These are phyloP conservation scores for Chaetomium tenue DNA, from an alignment of 495 filamentous ascomycete genomes.

Conservation along the genomic window DNA sequence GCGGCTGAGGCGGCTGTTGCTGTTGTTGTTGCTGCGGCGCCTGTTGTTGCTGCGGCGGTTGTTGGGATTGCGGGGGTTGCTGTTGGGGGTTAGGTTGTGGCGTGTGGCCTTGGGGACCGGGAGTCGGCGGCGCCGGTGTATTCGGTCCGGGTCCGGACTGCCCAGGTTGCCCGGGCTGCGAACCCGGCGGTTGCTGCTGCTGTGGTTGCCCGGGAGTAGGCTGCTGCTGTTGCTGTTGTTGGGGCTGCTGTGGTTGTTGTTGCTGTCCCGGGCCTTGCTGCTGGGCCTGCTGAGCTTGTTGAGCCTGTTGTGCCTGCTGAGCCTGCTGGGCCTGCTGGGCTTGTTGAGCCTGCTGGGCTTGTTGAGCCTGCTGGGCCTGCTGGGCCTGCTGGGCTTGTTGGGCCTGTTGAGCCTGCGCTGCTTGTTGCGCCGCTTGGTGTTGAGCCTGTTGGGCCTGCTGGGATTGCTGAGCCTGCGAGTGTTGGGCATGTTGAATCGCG, in stretches of 20 bases:
- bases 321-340: slow-evolving; percentile 43
- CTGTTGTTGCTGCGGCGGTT: too few species aligned
- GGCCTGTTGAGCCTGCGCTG: slow-evolving; percentile 40
- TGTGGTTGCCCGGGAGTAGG: slow-evolving; percentile 37
- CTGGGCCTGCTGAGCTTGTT: slow-evolving; percentile 49
- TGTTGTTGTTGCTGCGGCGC: too few species aligned
- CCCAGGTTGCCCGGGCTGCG: slow-evolving; percentile 46
- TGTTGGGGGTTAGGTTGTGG: slow-evolving; percentile 44
- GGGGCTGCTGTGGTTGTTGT: slow-evolving; percentile 38
- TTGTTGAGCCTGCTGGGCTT: slow-evolving; percentile 46
- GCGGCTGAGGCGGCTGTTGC: too few species aligned
- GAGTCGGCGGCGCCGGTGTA: slow-evolving; percentile 34
- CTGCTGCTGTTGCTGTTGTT: slow-evolving; percentile 36
- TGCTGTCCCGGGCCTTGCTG: slow-evolving; percentile 35
- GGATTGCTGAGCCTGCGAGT: slow-evolving; percentile 43
- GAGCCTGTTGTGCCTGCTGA: slow-evolving; percentile 24
- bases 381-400: slow-evolving; percentile 42
- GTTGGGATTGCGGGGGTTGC: slow-evolving; percentile 18
- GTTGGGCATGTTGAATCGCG: slow-evolving; percentile 44
- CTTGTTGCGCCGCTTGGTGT: slow-evolving; percentile 37
- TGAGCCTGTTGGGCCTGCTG: slow-evolving; percentile 39
- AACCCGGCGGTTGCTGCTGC: slow-evolving; percentile 39
- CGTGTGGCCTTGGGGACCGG: slow-evolving; percentile 34
- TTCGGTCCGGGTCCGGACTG: slow-evolving; percentile 22
- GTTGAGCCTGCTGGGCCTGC: slow-evolving; percentile 38